These are phyloP conservation scores for Lasiodiplodia gonubiensis DNA, from an alignment of 2,329 filamentous ascomycete genomes.

Conservation along the genomic window DNA sequence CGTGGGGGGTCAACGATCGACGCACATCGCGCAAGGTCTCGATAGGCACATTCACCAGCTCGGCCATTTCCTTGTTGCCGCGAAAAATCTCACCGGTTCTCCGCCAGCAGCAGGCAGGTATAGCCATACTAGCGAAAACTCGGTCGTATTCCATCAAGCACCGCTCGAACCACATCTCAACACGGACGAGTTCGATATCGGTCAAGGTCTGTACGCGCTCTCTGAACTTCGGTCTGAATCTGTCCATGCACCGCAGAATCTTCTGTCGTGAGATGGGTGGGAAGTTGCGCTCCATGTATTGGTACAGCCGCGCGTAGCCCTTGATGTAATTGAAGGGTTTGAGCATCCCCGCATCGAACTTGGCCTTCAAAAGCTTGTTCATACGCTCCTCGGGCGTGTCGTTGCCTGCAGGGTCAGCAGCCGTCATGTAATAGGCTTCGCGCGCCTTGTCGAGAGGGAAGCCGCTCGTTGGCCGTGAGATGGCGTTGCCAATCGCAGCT, in stretches of 20 bases:
- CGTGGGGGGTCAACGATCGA: constrained; percentile 33
- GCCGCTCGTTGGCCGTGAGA: constrained; percentile 66
- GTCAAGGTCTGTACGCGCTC: constrained; percentile 92
- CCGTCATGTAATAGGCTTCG: constrained; percentile 93
- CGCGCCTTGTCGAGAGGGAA: constrained; percentile 73
- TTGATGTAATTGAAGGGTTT: constrained; percentile 99
- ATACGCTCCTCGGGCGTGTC: constrained; percentile 91
- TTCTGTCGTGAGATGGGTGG: constrained; percentile 82
- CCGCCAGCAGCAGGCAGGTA: constrained; percentile 96
- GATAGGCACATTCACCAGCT: constrained; percentile 90
- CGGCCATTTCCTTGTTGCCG: constrained; percentile 98
- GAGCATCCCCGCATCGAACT: constrained; percentile 92
- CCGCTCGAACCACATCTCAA: constrained; percentile 99
- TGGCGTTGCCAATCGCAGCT: constrained; percentile 58
- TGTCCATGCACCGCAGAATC: constrained; percentile 87
- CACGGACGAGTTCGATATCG: constrained; percentile 90
- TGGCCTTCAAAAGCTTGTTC: constrained; percentile 90
- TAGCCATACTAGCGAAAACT: constrained; percentile 98
- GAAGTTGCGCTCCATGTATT: constrained; percentile 91
- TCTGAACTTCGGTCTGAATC: constrained; percentile 92
- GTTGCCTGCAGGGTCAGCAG: constrained; percentile 88
- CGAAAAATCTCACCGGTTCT: constrained; percentile 96
- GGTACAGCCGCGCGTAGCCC: constrained; percentile 85
- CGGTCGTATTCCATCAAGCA: constrained; percentile 97
- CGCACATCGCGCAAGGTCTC: constrained; percentile 88